Evolutionary conservation across 176 grass and related monocot species (phyloP), one percentile per base, ranked within the genome.

Genomic region (Alloteropsis semialata): DNA sequence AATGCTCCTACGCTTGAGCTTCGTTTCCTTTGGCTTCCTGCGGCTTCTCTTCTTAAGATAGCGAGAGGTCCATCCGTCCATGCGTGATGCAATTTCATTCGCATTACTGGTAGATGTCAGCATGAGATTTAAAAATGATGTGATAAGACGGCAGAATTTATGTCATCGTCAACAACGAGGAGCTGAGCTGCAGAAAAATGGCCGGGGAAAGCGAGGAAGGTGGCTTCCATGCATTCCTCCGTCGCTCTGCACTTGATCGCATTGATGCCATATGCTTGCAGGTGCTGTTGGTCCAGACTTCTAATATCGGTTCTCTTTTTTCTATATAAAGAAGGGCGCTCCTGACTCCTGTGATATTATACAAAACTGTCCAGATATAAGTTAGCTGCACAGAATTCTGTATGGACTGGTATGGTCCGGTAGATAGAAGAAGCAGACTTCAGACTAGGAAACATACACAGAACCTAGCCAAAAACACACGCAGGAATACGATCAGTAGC

Each of bases 131-230:
- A 79, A 90, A 81, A 86, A 51, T 65, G 57, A 56, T 58, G 38
- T 50, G 84, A 86, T 86, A 86, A 90, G 73, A 86, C 48, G 61
- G 42, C 66, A 90, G 73, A 83, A 90, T 90, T 90, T 86, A 86
- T 90, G 84, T 50, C 57, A 55, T 79, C 79, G 79, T 8, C 65
- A 86, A 74, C 72, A 86, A 68, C 88, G 78, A 86, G 88, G 88
- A 70, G 81, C 28, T 71, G 77, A 69, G 75, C n/a, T 56, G 77
- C 77, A 81, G 88, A 39, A 65, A 89, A 82, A 82, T 86, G 72
- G 81, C 81, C 76, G 58, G 75, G 30, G 33, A 50, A 88, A 66
- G n/a, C 58, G 29, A 84, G 48, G 75, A 80, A 88, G 81, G 81
- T 89, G 87, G 83, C 65, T 79, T 65, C 83, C 83, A 90, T 82